phyloP scores from a whole-genome alignment of 2,329 filamentous ascomycete genomes.

The Dothideomycetidae sp. region DNA sequence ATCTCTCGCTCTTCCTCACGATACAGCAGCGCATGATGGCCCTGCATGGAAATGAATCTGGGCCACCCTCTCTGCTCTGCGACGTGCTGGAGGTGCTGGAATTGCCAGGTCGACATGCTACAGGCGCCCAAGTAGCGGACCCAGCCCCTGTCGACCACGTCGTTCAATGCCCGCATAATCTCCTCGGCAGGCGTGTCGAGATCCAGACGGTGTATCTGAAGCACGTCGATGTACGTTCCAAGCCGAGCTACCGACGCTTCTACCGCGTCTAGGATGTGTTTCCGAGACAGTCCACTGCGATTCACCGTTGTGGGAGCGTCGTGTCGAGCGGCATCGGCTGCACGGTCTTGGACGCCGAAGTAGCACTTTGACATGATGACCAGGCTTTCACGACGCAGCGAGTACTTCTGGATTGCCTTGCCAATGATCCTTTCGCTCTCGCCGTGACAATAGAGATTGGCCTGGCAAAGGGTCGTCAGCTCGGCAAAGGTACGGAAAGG shows the following conservation, averaged over 20 bases:
- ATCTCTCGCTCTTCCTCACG: constrained; percentile 49
- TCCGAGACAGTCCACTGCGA: constrained; percentile 27
- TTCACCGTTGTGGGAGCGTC: too few relatives aligned
- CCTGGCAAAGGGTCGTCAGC: too few relatives aligned
- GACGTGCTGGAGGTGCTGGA: too few relatives aligned
- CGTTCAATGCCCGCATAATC: constrained; percentile 34
- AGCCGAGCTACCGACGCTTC: constrained; percentile 30
- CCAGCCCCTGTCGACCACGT: constrained; percentile 30
- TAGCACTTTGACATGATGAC: constrained; percentile 45
- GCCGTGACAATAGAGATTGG: constrained; percentile 43
- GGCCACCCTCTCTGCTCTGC: constrained; percentile 45
- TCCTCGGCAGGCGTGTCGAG: constrained; percentile 29
- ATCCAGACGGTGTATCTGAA: constrained; percentile 38
- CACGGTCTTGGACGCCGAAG: too few relatives aligned
- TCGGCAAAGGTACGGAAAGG: too few relatives aligned
- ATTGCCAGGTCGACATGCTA: constrained; percentile 32
- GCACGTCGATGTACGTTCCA: constrained; percentile 33
- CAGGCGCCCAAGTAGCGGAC: constrained; percentile 33
- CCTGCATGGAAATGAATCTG: constrained; percentile 48
- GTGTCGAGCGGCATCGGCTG: too few relatives aligned
- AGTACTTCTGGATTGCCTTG: constrained; percentile 46
- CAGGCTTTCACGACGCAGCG: constrained; percentile 42
- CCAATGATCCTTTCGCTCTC: constrained; percentile 40
- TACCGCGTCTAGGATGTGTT: constrained; percentile 34
- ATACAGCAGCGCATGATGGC: constrained; percentile 43